phyloP scores from a whole-genome alignment of 192 early-diverging fungal genomes.

The Linnemannia hyalina region DNA sequence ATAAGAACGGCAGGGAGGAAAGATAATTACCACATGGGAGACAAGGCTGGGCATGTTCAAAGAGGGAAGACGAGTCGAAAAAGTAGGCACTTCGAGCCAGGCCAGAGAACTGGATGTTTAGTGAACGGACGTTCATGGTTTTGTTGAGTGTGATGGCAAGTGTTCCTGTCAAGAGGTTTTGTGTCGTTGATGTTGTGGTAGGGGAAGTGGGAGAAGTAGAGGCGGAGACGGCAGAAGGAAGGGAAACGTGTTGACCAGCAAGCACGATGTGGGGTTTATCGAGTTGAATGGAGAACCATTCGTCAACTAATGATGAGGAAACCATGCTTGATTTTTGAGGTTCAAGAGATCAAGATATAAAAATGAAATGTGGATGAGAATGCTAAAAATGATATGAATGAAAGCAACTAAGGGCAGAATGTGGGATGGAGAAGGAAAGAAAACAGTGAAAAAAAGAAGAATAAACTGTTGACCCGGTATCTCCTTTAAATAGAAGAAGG shows the following conservation, averaged over 20 bases:
- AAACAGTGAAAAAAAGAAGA: not conserved
- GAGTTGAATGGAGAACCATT: conserved; percentile 12
- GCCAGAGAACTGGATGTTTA: conserved; percentile 10
- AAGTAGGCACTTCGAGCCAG: conserved; percentile 1
- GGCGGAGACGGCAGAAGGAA: not conserved
- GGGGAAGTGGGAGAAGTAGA: not conserved
- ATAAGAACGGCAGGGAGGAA: not conserved
- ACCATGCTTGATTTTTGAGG: not conserved
- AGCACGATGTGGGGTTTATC: conserved; percentile 11
- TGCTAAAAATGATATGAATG: not conserved
- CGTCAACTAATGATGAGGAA: not conserved
- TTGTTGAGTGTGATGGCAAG: conserved; percentile 7
- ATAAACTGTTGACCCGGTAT: not conserved
- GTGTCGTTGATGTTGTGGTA: not conserved
- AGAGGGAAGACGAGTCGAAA: conserved; percentile 6
- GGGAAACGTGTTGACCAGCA: not conserved
- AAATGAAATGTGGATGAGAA: not conserved
- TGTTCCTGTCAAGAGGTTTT: conserved; percentile 2
- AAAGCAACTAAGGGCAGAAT: too few relatives aligned
- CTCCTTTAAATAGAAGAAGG: not conserved
- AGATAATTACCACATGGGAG: not conserved
- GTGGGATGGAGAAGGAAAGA: not conserved
- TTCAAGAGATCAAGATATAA: not conserved
- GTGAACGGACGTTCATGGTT: conserved; percentile 13
- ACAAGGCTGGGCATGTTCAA: conserved; percentile 12